Evolutionary conservation across 371 early-diverging fungal genomes (phyloP).

Genomic region (Batkoa obscura): DNA sequence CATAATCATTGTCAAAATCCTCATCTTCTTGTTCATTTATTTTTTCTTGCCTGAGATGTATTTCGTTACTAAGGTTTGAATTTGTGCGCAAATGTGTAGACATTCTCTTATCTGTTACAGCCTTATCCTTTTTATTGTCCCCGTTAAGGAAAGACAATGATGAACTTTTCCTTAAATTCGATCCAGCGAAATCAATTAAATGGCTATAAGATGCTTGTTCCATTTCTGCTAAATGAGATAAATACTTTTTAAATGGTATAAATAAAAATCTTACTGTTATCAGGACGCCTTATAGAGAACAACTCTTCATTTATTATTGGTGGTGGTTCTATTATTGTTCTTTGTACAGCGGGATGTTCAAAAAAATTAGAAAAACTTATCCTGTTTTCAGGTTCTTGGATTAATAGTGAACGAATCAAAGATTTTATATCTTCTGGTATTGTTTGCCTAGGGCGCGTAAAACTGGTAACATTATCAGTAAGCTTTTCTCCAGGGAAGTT

Average conservation of each 20-base stretch:
- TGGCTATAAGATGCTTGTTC: too few relatives aligned
- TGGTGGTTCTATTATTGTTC: slow-evolving; percentile 9
- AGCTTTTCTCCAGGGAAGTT: slow-evolving; percentile 48
- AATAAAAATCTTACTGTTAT: neutral
- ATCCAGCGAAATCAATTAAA: too few relatives aligned
- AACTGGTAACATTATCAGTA: neutral
- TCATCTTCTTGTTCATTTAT: neutral
- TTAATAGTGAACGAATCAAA: slow-evolving; percentile 58
- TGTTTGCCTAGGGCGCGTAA: neutral
- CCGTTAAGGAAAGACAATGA: neutral
- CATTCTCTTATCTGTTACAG: neutral
- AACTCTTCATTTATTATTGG: neutral
- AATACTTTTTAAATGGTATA: neutral
- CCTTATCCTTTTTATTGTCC: neutral
- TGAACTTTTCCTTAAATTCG: neutral
- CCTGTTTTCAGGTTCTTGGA: slow-evolving; percentile 64
- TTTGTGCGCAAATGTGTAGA: neutral
- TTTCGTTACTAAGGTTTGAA: neutral
- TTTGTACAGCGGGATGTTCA: slow-evolving; percentile 43
- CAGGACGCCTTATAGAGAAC: too few relatives aligned
- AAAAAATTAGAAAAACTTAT: slow-evolving; percentile 87
- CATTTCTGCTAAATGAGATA: neutral
- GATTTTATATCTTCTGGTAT: slow-evolving; percentile 52
- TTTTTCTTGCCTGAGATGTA: neutral
- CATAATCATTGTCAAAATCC: slow-evolving; percentile 47